Percentiles rank a stretch among this genome's conserved stretches.
These are phyloP conservation scores for Monascus purpureus DNA, from an alignment of 495 filamentous ascomycete genomes.

Conservation along the genomic window DNA sequence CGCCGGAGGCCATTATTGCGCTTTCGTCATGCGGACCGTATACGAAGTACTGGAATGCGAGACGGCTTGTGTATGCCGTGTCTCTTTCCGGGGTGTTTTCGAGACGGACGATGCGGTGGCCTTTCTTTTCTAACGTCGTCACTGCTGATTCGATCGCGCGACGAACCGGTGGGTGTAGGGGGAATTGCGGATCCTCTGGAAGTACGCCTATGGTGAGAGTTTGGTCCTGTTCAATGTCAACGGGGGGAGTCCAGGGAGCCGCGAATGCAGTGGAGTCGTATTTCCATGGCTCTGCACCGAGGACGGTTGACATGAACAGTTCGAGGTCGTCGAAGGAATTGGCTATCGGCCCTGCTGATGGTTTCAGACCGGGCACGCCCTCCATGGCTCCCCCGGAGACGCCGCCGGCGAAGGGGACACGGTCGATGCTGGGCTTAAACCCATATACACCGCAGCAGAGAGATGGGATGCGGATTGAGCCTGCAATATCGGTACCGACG, in stretches of 20 bases:
- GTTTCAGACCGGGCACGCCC: conserved; percentile 13
- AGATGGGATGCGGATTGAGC: conserved; percentile 35
- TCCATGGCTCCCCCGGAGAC: conserved; percentile 6
- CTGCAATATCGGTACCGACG: conserved; percentile 52
- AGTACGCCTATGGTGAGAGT: conserved; percentile 36
- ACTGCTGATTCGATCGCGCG: conserved; percentile 5
- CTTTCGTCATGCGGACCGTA: conserved; percentile 10
- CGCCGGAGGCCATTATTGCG: not conserved
- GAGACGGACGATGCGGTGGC: conserved; percentile 4
- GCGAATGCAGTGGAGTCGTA: conserved; percentile 18
- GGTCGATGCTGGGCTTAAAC: conserved; percentile 24
- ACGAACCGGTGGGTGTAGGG: conserved; percentile 9
- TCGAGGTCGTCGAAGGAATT: conserved; percentile 13
- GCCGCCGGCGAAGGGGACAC: conserved; percentile 24
- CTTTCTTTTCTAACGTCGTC: not conserved
- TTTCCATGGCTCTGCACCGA: conserved; percentile 17
- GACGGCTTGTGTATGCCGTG: conserved; percentile 7
- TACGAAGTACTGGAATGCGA: conserved; percentile 17
- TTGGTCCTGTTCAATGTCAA: conserved; percentile 15
- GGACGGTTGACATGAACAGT: conserved; percentile 21
- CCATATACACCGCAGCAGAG: conserved; percentile 33
- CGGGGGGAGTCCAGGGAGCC: conserved; percentile 13
- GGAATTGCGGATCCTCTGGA: conserved; percentile 12
- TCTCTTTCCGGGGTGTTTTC: not conserved
- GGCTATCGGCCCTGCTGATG: conserved; percentile 16